Conservation (phyloP, 805 yeast species). For the Teunomyces tritomae region DNA sequence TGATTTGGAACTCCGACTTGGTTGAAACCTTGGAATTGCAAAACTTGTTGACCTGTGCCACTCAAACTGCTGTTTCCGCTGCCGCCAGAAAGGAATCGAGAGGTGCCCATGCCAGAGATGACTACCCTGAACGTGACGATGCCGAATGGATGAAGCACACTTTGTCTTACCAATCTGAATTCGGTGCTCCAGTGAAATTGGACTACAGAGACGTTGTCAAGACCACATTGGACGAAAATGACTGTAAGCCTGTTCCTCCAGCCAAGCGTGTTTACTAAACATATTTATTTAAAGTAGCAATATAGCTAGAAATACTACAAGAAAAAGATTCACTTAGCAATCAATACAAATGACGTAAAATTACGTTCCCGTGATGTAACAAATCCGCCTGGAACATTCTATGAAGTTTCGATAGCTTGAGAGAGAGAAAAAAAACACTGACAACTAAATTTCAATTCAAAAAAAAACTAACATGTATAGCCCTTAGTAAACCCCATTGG, state of each 20-base stretch:
- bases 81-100: constrained; percentile 95
- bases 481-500: too few relatives aligned
- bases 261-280: constrained; percentile 86
- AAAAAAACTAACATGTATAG: too few relatives aligned
- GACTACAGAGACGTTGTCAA: constrained; percentile 83
- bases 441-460: too few relatives aligned
- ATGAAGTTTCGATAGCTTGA: not conserved
- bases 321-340: not conserved
- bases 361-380: not conserved
- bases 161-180: constrained; percentile 79
- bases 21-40: constrained; percentile 95
- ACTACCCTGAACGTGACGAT: constrained; percentile 94
- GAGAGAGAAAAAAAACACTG: not conserved
- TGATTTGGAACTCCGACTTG: constrained; percentile 98
- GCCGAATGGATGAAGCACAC: constrained; percentile 97
- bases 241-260: constrained; percentile 96
- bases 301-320: not conserved
- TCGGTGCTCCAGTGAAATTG: constrained; percentile 70
- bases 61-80: constrained; percentile 92
- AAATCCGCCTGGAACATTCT: not conserved
- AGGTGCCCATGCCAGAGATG: constrained; percentile 99
- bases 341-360: not conserved
- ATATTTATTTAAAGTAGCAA: constrained; percentile 3
- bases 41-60: constrained; percentile 94
- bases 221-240: constrained; percentile 83